Percentiles rank a stretch among this genome's conserved stretches.
These are phyloP conservation scores for Lepidium aucheri DNA, from an alignment of 345 rosid genomes.

Conservation along the genomic window DNA sequence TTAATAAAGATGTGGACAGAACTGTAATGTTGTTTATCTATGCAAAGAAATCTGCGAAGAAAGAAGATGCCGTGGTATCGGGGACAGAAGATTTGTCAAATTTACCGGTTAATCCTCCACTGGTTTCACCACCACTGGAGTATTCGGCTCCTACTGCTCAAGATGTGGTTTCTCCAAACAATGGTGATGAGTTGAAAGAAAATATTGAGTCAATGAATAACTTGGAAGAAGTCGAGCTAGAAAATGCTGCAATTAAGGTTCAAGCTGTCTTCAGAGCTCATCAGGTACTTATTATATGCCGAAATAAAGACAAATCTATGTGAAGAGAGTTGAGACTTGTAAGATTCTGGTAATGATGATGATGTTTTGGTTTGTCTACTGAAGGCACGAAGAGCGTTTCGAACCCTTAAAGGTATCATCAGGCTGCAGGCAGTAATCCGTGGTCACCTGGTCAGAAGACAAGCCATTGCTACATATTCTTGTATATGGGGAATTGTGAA, in stretches of 20 bases:
- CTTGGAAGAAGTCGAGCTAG: conserved; percentile 31
- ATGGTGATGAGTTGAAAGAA: not conserved
- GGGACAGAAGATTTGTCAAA: conserved; percentile 32
- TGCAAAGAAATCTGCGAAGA: conserved; percentile 37
- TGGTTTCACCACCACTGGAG: conserved; percentile 20
- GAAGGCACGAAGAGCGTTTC: conserved; percentile 66
- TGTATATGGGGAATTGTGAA: conserved; percentile 57
- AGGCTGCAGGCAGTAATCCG: conserved; percentile 75
- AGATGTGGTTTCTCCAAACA: conserved; percentile 23
- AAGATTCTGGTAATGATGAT: not conserved
- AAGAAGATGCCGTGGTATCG: conserved; percentile 32
- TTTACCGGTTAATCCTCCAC: conserved; percentile 29
- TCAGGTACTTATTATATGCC: conserved; percentile 37
- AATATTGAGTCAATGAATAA: conserved; percentile 27
- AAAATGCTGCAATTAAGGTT: conserved; percentile 49
- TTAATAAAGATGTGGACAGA: not conserved
- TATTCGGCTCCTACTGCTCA: conserved; percentile 16
- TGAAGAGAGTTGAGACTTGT: not conserved
- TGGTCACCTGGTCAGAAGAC: conserved; percentile 82
- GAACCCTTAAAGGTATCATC: conserved; percentile 56
- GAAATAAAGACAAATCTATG: not conserved
- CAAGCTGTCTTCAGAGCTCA: conserved; percentile 71
- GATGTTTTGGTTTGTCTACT: not conserved
- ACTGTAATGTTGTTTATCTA: conserved; percentile 2
- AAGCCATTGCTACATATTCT: conserved; percentile 64